These are phyloP conservation scores for Lanmaoa rubissima DNA, from an alignment of 768 basidiomycete species.

Conservation along the genomic window DNA sequence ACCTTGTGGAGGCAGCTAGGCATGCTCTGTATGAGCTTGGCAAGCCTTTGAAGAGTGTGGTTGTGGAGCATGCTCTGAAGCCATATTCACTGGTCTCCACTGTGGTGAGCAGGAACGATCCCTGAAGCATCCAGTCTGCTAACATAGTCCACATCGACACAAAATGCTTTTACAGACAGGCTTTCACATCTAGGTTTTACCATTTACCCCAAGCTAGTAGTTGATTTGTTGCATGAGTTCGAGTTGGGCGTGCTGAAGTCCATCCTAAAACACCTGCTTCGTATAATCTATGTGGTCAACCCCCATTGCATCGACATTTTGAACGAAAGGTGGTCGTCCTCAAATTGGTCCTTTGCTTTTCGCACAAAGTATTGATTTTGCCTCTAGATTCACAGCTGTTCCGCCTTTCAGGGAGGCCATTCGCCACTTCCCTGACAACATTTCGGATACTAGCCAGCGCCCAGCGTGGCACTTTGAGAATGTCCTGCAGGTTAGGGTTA, in stretches of 20 bases:
- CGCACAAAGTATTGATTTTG: too few relatives aligned
- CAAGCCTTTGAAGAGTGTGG: not conserved
- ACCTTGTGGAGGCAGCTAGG: too few relatives aligned
- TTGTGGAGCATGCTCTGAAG: not conserved
- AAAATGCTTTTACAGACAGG: not conserved
- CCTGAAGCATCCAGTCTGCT: too few relatives aligned
- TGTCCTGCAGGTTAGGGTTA: constrained; percentile 10
- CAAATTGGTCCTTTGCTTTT: too few relatives aligned
- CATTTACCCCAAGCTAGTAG: not conserved
- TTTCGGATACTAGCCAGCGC: constrained; percentile 38
- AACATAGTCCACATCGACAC: too few relatives aligned
- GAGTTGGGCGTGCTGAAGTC: not conserved
- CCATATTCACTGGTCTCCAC: not conserved
- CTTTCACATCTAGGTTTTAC: not conserved
- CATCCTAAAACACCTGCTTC: not conserved
- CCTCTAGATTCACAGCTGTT: not conserved
- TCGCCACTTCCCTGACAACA: constrained; percentile 34
- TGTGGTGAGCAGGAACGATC: too few relatives aligned
- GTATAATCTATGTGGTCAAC: not conserved
- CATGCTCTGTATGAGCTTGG: not conserved
- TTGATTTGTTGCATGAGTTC: constrained; percentile 1
- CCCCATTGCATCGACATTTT: not conserved
- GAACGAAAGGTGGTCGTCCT: not conserved
- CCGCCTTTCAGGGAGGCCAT: constrained; percentile 27
- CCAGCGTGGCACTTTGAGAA: constrained; percentile 11